Evolutionary conservation across 768 basidiomycete species (phyloP), one percentile per base, ranked within the genome.

Genomic region (Serendipita vermifera): DNA sequence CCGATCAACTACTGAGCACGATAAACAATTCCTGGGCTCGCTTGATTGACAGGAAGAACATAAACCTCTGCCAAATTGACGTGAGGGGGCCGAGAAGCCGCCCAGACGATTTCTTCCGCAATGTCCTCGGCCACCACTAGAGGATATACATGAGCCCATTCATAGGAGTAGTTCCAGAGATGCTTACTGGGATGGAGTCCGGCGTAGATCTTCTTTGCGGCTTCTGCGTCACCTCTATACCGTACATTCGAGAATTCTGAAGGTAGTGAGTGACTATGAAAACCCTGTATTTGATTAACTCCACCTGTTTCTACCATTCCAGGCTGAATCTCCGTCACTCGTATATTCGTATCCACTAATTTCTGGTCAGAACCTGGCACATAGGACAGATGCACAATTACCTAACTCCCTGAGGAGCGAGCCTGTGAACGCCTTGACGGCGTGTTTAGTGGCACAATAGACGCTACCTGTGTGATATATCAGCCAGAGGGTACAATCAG

Each of bases 101-200:
- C 83, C 94, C 94, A 99, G 17, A 94, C 91, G 64, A 99, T 93
- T 69, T 98, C 92, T 67, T 99, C 96, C 1, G 96, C 96, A 41
- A 97, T 85, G 65, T 97, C 92, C 58, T 83, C 76, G 5, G 83
- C 81, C 4, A 78, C 76, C 68, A 94, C 87, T n/a, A n/a, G n/a
- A 92, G 63, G 31, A 51, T 24, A 15, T 9, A 24, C 41, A 46
- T 40, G 40, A 54, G 20, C 33, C 33, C 4, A 43, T 35, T 33
- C 3, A 54, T 33, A 1, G 38, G 53, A 9, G 2, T 17, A 17
- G 32, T 41, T 38, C 59, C 26, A 40, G 15, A 24, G 13, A 7
- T 32, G 14, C 5, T n/a, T 72, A 87, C 67, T 65, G 59, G 92
- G 92, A 58, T 87, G 77, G 26, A 94, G 67, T 43, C 93, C 94